Conservation (phyloP, 495 filamentous ascomycete species). For the Hypoxylon perforatum region DNA sequence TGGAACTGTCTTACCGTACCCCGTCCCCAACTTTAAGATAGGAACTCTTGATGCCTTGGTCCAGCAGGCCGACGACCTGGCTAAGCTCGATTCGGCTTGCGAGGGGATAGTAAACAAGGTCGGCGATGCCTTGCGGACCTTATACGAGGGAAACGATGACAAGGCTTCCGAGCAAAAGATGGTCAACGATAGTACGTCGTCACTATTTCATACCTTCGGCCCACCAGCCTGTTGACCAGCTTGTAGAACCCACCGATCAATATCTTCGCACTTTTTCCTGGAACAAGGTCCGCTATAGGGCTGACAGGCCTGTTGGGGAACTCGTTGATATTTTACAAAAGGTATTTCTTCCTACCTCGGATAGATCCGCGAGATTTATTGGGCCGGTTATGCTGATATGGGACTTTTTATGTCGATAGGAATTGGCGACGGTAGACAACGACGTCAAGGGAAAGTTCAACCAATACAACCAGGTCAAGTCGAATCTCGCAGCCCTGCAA, state of each 20-base stretch:
- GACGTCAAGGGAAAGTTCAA: constrained; percentile 93
- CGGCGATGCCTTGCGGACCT: constrained; percentile 80
- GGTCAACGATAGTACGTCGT: constrained; percentile 89
- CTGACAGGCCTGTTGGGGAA: constrained; percentile 87
- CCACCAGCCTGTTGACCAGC: constrained; percentile 3
- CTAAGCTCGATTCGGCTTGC: constrained; percentile 84
- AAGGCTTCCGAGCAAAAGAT: constrained; percentile 88
- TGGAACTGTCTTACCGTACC: constrained; percentile 79
- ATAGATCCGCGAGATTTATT: not conserved
- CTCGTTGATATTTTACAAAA: constrained; percentile 88
- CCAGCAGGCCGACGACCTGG: constrained; percentile 93
- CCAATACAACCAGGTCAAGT: constrained; percentile 92
- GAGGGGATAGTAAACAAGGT: constrained; percentile 89
- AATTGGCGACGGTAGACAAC: constrained; percentile 87
- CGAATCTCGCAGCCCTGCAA: constrained; percentile 79
- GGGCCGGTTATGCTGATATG: constrained; percentile 24
- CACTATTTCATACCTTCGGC: not conserved
- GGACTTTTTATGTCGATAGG: constrained; percentile 59
- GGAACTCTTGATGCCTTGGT: constrained; percentile 96
- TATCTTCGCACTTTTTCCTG: constrained; percentile 90
- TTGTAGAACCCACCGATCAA: constrained; percentile 86
- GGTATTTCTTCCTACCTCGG: constrained; percentile 55
- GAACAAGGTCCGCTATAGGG: constrained; percentile 97
- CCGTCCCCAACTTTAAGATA: constrained; percentile 95
- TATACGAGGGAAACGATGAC: constrained; percentile 84